Percentiles rank a stretch among this genome's conserved stretches.
These are phyloP conservation scores for Thermothielavioides terrestris DNA, from an alignment of 495 filamentous ascomycete genomes.

Conservation along the genomic window DNA sequence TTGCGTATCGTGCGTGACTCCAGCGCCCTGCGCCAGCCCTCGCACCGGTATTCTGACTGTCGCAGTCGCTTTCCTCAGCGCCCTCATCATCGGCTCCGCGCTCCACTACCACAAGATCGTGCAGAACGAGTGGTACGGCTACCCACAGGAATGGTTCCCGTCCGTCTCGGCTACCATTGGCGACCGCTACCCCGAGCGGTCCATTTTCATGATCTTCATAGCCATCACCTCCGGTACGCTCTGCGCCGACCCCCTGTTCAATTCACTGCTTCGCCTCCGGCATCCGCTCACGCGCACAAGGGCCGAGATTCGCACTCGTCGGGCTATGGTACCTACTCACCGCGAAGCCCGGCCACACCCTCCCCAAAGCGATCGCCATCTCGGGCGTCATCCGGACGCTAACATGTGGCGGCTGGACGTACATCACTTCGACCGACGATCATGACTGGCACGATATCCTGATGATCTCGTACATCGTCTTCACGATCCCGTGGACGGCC, in stretches of 20 bases:
- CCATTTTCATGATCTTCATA: constrained; percentile 94
- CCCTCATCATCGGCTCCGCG: constrained; percentile 71
- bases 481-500: constrained; percentile 90
- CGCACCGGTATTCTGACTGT: background rate
- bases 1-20: constrained; percentile 60
- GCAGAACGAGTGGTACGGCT: constrained; percentile 93
- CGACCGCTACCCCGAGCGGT: constrained; percentile 93
- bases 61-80: constrained; percentile 79
- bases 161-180: constrained; percentile 99
- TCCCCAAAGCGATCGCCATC: constrained; percentile 75
- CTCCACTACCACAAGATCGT: constrained; percentile 97
- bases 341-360: constrained; percentile 56
- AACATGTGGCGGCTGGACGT: constrained; percentile 97
- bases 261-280: background rate
- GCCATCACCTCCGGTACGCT: constrained; percentile 81
- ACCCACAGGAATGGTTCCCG: constrained; percentile 98
- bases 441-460: constrained; percentile 99
- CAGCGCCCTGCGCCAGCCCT: background rate
- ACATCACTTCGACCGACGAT: constrained; percentile 96
- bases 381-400: constrained; percentile 81
- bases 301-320: constrained; percentile 86
- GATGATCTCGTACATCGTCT: constrained; percentile 96
- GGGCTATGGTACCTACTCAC: constrained; percentile 90
- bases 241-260: constrained; percentile 12
- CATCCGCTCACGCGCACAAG: constrained; percentile 30